Conservation (phyloP, 257 asterid genomes). For the Henckelia pumila region DNA sequence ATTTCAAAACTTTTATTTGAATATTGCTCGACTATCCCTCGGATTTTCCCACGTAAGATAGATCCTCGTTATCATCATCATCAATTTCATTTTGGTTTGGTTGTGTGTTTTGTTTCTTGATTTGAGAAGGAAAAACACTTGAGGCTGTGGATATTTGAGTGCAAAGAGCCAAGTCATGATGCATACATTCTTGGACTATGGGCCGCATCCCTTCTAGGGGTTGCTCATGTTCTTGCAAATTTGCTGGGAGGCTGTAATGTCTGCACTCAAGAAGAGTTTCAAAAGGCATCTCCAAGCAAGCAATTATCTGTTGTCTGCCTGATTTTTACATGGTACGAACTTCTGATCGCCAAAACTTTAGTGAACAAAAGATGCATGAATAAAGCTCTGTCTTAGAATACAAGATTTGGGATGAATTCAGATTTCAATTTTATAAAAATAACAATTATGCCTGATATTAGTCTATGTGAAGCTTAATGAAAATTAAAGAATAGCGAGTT, state of each 20-base stretch:
- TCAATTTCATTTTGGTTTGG: neutral
- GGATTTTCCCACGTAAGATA: too few relatives aligned
- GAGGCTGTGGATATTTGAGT: slow-evolving; percentile 74
- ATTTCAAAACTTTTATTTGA: too few relatives aligned
- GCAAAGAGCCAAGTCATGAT: slow-evolving; percentile 83
- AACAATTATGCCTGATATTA: neutral
- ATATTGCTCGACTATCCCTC: too few relatives aligned
- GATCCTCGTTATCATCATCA: neutral
- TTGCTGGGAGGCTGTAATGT: slow-evolving; percentile 62
- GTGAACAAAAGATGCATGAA: neutral
- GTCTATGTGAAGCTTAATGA: neutral
- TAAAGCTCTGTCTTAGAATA: neutral
- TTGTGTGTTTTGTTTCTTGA: neutral
- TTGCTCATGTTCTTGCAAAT: slow-evolving; percentile 68
- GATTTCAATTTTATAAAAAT: neutral
- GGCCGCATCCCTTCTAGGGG: slow-evolving; percentile 55
- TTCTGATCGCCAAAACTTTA: neutral
- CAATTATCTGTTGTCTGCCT: slow-evolving; percentile 58
- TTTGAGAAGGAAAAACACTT: slow-evolving; percentile 64
- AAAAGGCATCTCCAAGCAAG: slow-evolving; percentile 56
- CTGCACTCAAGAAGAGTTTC: slow-evolving; percentile 39
- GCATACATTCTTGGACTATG: slow-evolving; percentile 71
- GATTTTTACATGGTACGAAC: slow-evolving; percentile 55
- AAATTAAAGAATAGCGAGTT: neutral
- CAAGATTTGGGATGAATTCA: neutral